These are phyloP conservation scores for Kockiozyma suomiensis DNA, from an alignment of 805 yeast genomes.

Conservation along the genomic window DNA sequence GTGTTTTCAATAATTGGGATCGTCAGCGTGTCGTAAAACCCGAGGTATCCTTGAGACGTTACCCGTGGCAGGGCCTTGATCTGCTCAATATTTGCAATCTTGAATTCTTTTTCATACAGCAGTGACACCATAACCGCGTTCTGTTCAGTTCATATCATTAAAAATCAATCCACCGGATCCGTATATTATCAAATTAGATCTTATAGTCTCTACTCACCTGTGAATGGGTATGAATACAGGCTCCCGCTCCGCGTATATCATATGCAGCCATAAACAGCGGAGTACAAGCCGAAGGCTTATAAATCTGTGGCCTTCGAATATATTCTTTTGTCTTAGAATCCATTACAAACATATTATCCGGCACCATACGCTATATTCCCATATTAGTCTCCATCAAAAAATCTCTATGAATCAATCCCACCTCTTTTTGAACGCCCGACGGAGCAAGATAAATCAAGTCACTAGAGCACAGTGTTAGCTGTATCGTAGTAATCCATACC, in stretches of 20 bases:
- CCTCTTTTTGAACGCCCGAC: constrained; percentile 93
- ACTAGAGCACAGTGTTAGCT: constrained; percentile 23
- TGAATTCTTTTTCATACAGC: constrained; percentile 69
- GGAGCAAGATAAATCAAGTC: constrained; percentile 78
- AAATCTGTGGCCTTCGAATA: constrained; percentile 60
- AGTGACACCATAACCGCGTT: constrained; percentile 79
- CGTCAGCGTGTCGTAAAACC: constrained; percentile 70
- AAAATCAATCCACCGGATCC: neutral
- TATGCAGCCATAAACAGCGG: constrained; percentile 81
- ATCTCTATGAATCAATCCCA: constrained; percentile 14
- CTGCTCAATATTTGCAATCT: constrained; percentile 81
- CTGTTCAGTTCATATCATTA: neutral
- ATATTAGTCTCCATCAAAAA: neutral
- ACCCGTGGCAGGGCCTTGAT: constrained; percentile 81
- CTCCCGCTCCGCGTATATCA: constrained; percentile 72
- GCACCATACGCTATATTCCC: constrained; percentile 60
- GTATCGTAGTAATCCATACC: too few species aligned
- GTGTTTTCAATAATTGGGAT: constrained; percentile 92
- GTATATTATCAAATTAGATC: too few species aligned
- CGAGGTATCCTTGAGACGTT: constrained; percentile 66
- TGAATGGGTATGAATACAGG: constrained; percentile 94
- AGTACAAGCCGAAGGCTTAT: constrained; percentile 92
- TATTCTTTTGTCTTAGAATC: constrained; percentile 56
- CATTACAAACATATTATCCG: constrained; percentile 79
- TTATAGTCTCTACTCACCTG: constrained; percentile 46